Evolutionary conservation across 2,329 filamentous ascomycete species (phyloP).

Genomic region (Mollisia scopiformis): DNA sequence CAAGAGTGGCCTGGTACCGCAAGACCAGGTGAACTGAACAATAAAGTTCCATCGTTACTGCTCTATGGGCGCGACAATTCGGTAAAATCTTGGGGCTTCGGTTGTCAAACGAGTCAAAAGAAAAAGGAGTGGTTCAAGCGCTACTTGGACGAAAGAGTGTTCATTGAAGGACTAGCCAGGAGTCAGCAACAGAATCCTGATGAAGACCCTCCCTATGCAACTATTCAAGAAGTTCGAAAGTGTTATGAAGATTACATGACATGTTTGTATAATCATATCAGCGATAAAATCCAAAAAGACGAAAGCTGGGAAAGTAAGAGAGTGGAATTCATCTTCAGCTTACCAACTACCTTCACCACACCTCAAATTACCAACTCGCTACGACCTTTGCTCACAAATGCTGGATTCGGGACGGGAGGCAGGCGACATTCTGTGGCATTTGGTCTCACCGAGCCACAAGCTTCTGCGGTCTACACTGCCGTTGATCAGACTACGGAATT

Average conservation of each 20-base stretch:
- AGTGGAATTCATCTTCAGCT: conserved; percentile 13
- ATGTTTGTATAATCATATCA: background rate
- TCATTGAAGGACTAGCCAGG: background rate
- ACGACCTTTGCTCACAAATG: background rate
- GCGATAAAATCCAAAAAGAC: background rate
- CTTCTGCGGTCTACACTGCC: conserved; percentile 7
- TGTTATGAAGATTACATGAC: background rate
- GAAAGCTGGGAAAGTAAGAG: background rate
- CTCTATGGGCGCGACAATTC: background rate
- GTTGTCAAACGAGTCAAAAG: background rate
- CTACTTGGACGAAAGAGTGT: background rate
- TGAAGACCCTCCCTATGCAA: background rate
- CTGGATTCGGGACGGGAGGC: conserved; percentile 4
- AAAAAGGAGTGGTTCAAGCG: conserved; percentile 1
- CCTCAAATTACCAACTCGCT: background rate
- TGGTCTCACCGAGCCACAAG: conserved; percentile 10
- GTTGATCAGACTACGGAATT: background rate
- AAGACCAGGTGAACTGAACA: background rate
- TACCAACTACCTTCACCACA: conserved; percentile 7
- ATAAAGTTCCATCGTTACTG: background rate
- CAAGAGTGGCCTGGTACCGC: background rate
- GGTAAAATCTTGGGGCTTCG: background rate
- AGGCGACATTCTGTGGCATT: background rate
- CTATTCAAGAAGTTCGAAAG: background rate
- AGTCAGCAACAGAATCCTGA: background rate